Evolutionary conservation across 208 protist species (phyloP).

Genomic region (Leishmania lainsoni): DNA sequence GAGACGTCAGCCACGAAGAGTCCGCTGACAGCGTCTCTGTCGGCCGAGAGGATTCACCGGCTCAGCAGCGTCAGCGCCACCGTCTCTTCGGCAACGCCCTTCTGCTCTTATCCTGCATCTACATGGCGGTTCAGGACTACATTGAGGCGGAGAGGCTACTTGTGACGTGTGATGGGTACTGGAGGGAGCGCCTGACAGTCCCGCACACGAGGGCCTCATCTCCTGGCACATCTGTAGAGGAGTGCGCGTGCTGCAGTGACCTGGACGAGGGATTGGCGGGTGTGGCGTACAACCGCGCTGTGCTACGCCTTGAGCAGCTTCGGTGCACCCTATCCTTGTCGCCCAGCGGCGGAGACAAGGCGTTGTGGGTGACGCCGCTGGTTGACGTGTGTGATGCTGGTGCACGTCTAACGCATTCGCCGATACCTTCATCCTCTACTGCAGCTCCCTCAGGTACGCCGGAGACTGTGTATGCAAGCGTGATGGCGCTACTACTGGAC

Average conservation of each 20-base stretch:
- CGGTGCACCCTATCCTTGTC: not conserved
- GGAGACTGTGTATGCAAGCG: not conserved
- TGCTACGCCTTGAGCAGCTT: slow-evolving; percentile 50
- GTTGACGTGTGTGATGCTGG: not conserved
- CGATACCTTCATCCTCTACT: not conserved
- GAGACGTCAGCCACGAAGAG: not conserved
- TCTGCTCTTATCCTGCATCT: slow-evolving; percentile 53
- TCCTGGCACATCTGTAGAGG: not conserved
- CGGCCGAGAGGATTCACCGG: not conserved
- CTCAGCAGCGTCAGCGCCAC: slow-evolving; percentile 14
- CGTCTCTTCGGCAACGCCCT: slow-evolving; percentile 47
- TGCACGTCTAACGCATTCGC: not conserved
- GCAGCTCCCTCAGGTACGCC: not conserved
- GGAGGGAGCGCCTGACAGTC: slow-evolving; percentile 41
- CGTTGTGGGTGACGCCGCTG: not conserved
- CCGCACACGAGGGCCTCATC: not conserved
- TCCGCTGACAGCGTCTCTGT: not conserved
- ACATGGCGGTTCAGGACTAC: slow-evolving; percentile 44
- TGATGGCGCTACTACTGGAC: slow-evolving; percentile 33
- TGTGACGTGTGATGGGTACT: slow-evolving; percentile 57
- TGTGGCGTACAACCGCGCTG: slow-evolving; percentile 51
- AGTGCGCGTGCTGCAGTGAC: not conserved
- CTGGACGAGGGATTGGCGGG: slow-evolving; percentile 31
- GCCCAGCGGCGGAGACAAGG: not conserved
- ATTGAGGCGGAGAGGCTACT: slow-evolving; percentile 62